phyloP scores from a whole-genome alignment of 192 early-diverging fungal species.

The Coemansia sp. region DNA sequence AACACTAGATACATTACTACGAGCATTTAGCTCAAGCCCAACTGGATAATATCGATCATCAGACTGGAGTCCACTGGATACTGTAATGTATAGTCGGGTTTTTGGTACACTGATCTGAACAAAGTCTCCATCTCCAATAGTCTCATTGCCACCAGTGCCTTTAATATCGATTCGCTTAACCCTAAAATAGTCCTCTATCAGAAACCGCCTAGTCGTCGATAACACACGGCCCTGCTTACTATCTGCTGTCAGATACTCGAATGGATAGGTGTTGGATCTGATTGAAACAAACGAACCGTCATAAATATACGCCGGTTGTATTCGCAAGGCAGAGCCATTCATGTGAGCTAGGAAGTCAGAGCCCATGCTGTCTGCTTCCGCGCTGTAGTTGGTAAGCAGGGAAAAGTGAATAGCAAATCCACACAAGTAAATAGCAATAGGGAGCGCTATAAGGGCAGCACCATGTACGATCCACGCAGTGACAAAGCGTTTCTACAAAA shows the following conservation, averaged over 20 bases:
- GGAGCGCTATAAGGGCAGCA: conserved; percentile 68
- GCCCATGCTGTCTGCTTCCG: conserved; percentile 89
- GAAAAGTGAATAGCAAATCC: conserved; percentile 81
- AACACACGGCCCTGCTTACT: conserved; percentile 60
- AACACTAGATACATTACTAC: neutral
- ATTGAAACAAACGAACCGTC: conserved; percentile 80
- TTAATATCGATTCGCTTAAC: conserved; percentile 46
- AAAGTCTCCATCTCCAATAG: conserved; percentile 69
- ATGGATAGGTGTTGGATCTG: conserved; percentile 76
- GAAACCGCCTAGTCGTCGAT: conserved; percentile 81
- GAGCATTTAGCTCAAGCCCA: neutral
- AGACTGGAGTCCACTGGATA: conserved; percentile 60
- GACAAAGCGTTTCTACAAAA: conserved; percentile 56
- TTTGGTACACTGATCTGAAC: conserved; percentile 68
- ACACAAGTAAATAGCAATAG: conserved; percentile 70
- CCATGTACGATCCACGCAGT: conserved; percentile 75
- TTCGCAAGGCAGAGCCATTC: conserved; percentile 67
- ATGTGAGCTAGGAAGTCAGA: conserved; percentile 84
- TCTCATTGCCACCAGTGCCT: conserved; percentile 34
- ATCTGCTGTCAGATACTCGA: conserved; percentile 69
- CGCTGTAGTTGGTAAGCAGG: conserved; percentile 68
- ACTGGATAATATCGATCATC: neutral
- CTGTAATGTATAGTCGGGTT: conserved; percentile 67
- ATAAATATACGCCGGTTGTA: conserved; percentile 77
- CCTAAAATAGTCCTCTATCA: conserved; percentile 81